A percentile compares a stretch with the other conserved stretches of the same genome.
phyloP scores from a whole-genome alignment of 805 yeast species.

The Starmerella sp. region DNA sequence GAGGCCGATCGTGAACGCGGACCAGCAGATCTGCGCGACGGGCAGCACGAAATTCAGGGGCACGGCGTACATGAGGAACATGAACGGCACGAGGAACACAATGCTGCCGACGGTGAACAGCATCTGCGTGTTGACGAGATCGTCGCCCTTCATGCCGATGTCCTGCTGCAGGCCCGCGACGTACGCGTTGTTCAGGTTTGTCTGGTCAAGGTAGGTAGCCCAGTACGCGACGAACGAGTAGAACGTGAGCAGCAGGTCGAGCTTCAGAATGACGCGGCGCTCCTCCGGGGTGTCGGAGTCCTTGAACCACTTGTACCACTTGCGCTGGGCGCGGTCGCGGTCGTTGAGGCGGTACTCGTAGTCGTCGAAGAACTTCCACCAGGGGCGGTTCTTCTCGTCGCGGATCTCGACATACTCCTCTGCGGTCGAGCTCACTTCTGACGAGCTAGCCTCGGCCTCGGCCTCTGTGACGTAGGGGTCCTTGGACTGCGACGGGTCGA shows the following conservation, averaged over 20 bases:
- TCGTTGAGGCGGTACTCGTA: conserved; percentile 45
- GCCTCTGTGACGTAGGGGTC: background rate
- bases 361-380: conserved; percentile 41
- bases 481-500: background rate
- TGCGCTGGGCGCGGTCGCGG: conserved; percentile 24
- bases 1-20: conserved; percentile 48
- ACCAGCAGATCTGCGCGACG: conserved; percentile 52
- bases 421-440: background rate
- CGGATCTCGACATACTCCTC: conserved; percentile 10
- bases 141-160: conserved; percentile 49
- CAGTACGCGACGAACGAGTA: conserved; percentile 53
- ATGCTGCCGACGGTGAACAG: conserved; percentile 49
- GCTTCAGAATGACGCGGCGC: conserved; percentile 37
- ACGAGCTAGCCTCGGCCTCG: no score
- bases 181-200: conserved; percentile 54
- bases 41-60: conserved; percentile 48
- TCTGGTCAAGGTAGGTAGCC: conserved; percentile 54
- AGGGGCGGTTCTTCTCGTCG: conserved; percentile 26
- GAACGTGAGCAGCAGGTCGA: conserved; percentile 42
- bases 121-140: conserved; percentile 46
- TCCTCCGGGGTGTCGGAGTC: conserved; percentile 41
- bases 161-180: conserved; percentile 35
- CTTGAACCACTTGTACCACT: conserved; percentile 49
- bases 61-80: conserved; percentile 43
- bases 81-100: conserved; percentile 51